These are phyloP conservation scores for Pseudogymnoascus sp. DNA, from an alignment of 2,329 filamentous ascomycete species.

Conservation along the genomic window DNA sequence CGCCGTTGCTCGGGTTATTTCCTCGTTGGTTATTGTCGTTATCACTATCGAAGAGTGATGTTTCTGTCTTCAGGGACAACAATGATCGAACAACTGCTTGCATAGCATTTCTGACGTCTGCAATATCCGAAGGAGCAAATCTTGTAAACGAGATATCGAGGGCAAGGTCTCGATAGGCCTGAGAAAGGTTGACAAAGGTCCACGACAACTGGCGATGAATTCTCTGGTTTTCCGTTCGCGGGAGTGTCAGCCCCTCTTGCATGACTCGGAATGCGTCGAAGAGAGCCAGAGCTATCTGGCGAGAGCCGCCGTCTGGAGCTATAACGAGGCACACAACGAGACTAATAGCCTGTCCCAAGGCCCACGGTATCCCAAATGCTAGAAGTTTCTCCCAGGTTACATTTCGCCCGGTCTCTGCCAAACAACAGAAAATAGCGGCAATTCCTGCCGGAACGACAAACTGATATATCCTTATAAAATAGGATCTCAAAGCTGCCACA, in stretches of 20 bases:
- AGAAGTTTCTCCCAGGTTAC: constrained; percentile 45
- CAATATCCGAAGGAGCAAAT: constrained; percentile 43
- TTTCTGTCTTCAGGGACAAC: constrained; percentile 44
- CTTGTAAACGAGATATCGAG: constrained; percentile 50
- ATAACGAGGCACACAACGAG: constrained; percentile 41
- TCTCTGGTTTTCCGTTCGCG: constrained; percentile 29
- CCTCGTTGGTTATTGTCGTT: constrained; percentile 7
- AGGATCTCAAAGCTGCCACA: constrained; percentile 46
- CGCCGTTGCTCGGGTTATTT: constrained; percentile 14
- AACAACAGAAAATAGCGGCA: constrained; percentile 45
- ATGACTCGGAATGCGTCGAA: constrained; percentile 42
- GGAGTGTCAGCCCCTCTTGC: constrained; percentile 35
- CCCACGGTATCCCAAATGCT: constrained; percentile 48
- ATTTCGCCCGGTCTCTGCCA: constrained; percentile 40
- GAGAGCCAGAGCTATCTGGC: constrained; percentile 41
- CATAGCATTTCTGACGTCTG: constrained; percentile 45
- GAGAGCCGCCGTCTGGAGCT: constrained; percentile 49
- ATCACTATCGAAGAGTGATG: constrained; percentile 36
- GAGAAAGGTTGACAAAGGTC: constrained; percentile 48
- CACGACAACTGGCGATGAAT: constrained; percentile 40
- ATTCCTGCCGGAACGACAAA: constrained; percentile 48
- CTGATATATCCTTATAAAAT: constrained; percentile 50
- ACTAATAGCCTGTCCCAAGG: constrained; percentile 46
- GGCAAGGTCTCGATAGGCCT: constrained; percentile 48
- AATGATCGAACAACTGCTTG: constrained; percentile 48